phyloP scores from a whole-genome alignment of 805 yeast genomes.

The Wickerhamiella brachini region DNA sequence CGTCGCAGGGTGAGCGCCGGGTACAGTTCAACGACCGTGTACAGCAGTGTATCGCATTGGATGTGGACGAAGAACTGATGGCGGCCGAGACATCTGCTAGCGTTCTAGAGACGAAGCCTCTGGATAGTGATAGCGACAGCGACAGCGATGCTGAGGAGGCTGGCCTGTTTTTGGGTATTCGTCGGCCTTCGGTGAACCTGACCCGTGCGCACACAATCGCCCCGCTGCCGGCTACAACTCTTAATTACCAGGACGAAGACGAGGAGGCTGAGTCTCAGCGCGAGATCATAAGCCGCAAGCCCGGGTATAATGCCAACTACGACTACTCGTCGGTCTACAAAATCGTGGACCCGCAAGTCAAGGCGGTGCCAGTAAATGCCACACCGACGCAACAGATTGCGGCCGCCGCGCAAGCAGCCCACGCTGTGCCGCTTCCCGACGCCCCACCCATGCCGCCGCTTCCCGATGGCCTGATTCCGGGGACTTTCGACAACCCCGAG shows the following conservation, averaged over 20 bases:
- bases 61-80: conserved; percentile 16
- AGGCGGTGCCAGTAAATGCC: conserved; percentile 10
- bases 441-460: not conserved
- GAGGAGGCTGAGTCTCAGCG: conserved; percentile 49
- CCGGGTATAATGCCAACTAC: conserved; percentile 17
- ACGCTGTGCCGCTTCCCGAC: not conserved
- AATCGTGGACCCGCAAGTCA: conserved; percentile 19
- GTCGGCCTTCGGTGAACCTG: conserved; percentile 22
- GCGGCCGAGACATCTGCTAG: conserved; percentile 15
- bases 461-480: not conserved
- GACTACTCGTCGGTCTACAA: conserved; percentile 13
- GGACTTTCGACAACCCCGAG: too few relatives aligned
- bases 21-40: conserved; percentile 92
- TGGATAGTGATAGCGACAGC: conserved; percentile 25
- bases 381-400: not conserved
- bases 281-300: conserved; percentile 28
- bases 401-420: not conserved
- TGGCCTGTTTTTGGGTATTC: conserved; percentile 50
- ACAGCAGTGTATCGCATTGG: conserved; percentile 80
- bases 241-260: conserved; percentile 59
- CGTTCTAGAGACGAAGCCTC: not conserved
- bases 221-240: conserved; percentile 70
- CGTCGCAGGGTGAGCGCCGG: conserved; percentile 34
- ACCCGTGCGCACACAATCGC: conserved; percentile 38
- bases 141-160: conserved; percentile 37